These are phyloP conservation scores for Zygoascus meyerae DNA, from an alignment of 1,139 yeast genomes.

Conservation along the genomic window DNA sequence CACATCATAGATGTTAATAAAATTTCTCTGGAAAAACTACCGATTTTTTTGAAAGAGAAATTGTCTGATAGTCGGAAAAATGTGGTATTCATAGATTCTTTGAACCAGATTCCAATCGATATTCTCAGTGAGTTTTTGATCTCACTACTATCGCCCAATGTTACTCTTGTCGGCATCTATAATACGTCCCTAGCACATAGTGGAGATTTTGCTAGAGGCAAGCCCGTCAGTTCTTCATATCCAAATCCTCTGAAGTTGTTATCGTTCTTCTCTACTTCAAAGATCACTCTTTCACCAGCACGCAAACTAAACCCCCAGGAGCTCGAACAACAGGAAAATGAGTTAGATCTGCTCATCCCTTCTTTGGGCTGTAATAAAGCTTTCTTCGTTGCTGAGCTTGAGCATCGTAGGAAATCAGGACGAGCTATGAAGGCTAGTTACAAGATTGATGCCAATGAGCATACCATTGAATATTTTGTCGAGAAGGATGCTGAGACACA, in stretches of 20 bases:
- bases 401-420: slow-evolving; percentile 79
- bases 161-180: slow-evolving; percentile 53
- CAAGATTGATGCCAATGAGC: slow-evolving; percentile 46
- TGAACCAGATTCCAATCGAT: slow-evolving; percentile 51
- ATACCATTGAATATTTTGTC: slow-evolving; percentile 43
- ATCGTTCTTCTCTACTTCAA: slow-evolving; percentile 64
- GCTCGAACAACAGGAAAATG: slow-evolving; percentile 46
- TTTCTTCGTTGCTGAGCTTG: slow-evolving; percentile 46
- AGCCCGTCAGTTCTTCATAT: slow-evolving; percentile 25
- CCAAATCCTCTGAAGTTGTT: slow-evolving; percentile 53
- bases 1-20: slow-evolving; percentile 46
- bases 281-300: slow-evolving; percentile 52
- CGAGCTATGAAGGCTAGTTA: slow-evolving; percentile 58
- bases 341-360: slow-evolving; percentile 41
- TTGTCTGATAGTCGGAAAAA: slow-evolving; percentile 13
- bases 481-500: slow-evolving; percentile 32
- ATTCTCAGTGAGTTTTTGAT: slow-evolving; percentile 51
- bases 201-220: slow-evolving; percentile 9
- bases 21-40: slow-evolving; percentile 12
- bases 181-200: slow-evolving; percentile 36
- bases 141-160: slow-evolving; percentile 47
- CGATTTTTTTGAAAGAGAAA: background rate
- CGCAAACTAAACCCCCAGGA: slow-evolving; percentile 28
- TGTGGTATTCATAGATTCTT: slow-evolving; percentile 56
- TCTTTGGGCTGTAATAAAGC: slow-evolving; percentile 49